phyloP scores from a whole-genome alignment of 1,284 basidiomycete species.

The Puccinia hordei region DNA sequence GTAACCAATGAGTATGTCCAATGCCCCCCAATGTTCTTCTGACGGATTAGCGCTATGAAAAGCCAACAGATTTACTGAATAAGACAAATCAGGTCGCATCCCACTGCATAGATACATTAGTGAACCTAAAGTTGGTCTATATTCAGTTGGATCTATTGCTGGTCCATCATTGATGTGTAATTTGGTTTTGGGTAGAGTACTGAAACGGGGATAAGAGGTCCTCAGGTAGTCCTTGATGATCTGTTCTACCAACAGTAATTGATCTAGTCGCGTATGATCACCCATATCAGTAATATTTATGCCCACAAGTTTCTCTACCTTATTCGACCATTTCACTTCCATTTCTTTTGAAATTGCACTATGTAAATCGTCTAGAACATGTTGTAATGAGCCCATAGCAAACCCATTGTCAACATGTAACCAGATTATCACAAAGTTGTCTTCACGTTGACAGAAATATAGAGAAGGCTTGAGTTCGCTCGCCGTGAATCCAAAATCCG shows the following conservation, averaged over 20 bases:
- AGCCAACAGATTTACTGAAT: not conserved
- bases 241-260: not conserved
- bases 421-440: not conserved
- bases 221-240: not conserved
- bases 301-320: not conserved
- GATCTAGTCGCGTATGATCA: not conserved
- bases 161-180: not conserved
- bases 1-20: constrained; percentile 5
- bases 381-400: not conserved
- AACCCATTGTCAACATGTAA: constrained; percentile 2
- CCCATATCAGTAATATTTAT: not conserved
- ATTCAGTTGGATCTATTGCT: not conserved
- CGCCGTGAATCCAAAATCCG: not conserved
- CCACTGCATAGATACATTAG: constrained; percentile 8
- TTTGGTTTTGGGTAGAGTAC: not conserved
- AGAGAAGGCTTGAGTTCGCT: not conserved
- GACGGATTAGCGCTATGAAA: not conserved
- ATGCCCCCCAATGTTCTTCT: constrained; percentile 5
- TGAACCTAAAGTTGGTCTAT: not conserved
- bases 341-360: not conserved
- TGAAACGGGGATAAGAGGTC: not conserved
- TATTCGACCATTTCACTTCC: constrained; percentile 6
- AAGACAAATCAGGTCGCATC: constrained; percentile 10
- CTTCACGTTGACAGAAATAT: not conserved
- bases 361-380: not conserved